Evolutionary conservation across 1,284 basidiomycete species (phyloP), one percentile per base, ranked within the genome.

Genomic region (Malassezia equina): DNA sequence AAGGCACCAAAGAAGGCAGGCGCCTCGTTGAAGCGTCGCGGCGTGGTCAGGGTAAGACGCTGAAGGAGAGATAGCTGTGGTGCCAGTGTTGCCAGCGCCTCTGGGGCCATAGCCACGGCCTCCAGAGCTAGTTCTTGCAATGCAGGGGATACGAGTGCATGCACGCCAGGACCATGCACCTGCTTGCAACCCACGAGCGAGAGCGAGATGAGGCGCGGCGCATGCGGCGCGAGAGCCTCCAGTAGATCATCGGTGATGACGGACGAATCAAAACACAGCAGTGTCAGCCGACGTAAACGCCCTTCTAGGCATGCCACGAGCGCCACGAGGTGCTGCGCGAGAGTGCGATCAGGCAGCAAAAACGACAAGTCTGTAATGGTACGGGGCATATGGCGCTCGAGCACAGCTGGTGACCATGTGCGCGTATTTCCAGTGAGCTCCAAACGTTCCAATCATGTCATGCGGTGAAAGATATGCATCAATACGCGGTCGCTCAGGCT

Each of bases 401-500:
- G 58, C 12, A 63, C 51, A 5, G 39, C 42, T 2, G 66, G 69
- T 2, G 61, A 58, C 62, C 64, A 73, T 2, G 64, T 49, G 8
- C 63, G 32, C 23, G 32, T 51, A 55, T 69, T 65, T 1, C 71
- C 71, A 0, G 69, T 65, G 7, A 73, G 47, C 55, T 71, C 67
- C 27, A 73, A 45, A 21, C 51, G 55, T 11, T 47, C 53, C 34
- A 73, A 51, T 21, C 46, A 41, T 1, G 47, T 44, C 31, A 62
- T 46, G 3, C 31, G 28, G 23, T 55, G 55, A 40, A 60, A 64
- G 32, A 63, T 55, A 23, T 28, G 42, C 17, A 40, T 58, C n/a
- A 71, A 24, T 7, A 69, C 32, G 15, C 69, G 60, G 31, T 71
- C 62, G 34, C 62, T 69, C 34, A 73, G 52, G 27, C 67, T 70